Evolutionary conservation across 2,329 filamentous ascomycete genomes (phyloP).

Genomic region (Catunica adiposa): DNA sequence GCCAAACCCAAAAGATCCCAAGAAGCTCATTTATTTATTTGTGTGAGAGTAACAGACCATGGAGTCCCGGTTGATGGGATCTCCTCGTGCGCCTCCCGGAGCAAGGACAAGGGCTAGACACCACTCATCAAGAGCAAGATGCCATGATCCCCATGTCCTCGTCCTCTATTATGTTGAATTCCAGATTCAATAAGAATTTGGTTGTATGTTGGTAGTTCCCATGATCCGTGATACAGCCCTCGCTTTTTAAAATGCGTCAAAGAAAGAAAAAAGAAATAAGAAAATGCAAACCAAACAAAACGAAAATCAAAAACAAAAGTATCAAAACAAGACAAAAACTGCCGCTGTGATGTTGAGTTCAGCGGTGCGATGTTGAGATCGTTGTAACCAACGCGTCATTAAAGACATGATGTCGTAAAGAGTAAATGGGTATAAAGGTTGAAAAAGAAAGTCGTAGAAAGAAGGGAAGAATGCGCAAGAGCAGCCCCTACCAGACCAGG

Average conservation of each 20-base stretch:
- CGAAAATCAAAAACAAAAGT: conserved; percentile 13
- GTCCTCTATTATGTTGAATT: conserved; percentile 17
- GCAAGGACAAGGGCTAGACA: conserved; percentile 3
- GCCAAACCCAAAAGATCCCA: background rate
- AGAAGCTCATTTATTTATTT: background rate
- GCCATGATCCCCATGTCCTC: background rate
- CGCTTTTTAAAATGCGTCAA: conserved; percentile 14
- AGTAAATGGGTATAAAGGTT: background rate
- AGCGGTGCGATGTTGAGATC: conserved; percentile 38
- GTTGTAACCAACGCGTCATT: conserved; percentile 20
- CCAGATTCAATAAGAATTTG: conserved; percentile 13
- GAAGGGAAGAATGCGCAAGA: conserved; percentile 7
- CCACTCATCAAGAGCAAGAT: conserved; percentile 6
- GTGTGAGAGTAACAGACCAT: conserved; percentile 15
- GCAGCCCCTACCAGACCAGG: background rate
- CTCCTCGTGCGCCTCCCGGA: conserved; percentile 15
- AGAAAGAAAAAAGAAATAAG: conserved; percentile 12
- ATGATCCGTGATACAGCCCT: conserved; percentile 14
- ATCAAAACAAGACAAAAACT: conserved; percentile 14
- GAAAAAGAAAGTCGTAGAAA: no score
- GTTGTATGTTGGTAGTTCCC: conserved; percentile 15
- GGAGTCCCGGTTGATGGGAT: conserved; percentile 16
- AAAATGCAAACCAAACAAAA: conserved; percentile 12
- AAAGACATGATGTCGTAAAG: conserved; percentile 15
- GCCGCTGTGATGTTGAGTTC: conserved; percentile 13